A percentile compares a stretch with the other conserved stretches of the same genome.
phyloP scores from a whole-genome alignment of 2,329 filamentous ascomycete species.

The Drechslerella coelobrocha region DNA sequence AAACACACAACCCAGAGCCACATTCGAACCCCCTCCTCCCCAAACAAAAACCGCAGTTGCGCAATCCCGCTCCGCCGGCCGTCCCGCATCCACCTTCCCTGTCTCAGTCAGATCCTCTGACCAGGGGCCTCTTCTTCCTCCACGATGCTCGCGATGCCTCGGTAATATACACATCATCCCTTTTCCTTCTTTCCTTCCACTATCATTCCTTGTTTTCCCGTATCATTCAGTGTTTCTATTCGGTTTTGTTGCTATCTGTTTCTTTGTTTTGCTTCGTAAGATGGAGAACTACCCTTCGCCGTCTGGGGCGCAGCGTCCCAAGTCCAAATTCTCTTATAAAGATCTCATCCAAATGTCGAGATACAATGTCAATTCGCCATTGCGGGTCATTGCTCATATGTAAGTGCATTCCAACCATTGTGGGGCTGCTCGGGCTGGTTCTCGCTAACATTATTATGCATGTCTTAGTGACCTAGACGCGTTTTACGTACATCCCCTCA shows the following conservation, averaged over 20 bases:
- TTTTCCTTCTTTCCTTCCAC: slow-evolving; percentile 4
- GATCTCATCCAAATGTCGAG: slow-evolving; percentile 78
- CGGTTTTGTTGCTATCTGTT: slow-evolving; percentile 4
- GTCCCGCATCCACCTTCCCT: slow-evolving; percentile 18
- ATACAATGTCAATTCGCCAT: slow-evolving; percentile 73
- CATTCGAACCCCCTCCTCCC: not conserved
- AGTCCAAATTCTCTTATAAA: slow-evolving; percentile 82
- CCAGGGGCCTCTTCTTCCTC: not conserved
- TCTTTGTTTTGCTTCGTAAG: no score
- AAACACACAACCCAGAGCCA: slow-evolving; percentile 2
- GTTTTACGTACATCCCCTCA: slow-evolving; percentile 69
- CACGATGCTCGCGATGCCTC: slow-evolving; percentile 10
- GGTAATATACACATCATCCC: slow-evolving; percentile 3
- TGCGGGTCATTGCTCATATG: slow-evolving; percentile 87
- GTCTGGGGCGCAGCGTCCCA: slow-evolving; percentile 42
- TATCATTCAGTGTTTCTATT: not conserved
- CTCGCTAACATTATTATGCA: slow-evolving; percentile 17
- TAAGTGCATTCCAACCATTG: slow-evolving; percentile 23
- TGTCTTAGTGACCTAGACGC: slow-evolving; percentile 84
- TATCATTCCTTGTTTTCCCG: not conserved
- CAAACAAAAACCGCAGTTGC: slow-evolving; percentile 18
- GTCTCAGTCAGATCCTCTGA: slow-evolving; percentile 1
- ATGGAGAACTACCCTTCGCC: slow-evolving; percentile 45
- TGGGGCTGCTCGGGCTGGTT: not conserved
- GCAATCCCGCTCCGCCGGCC: slow-evolving; percentile 45